Evolutionary conservation across 148 eudicot species (phyloP), one percentile per base, ranked within the genome.

Genomic region (Rhododendron ovatum): DNA sequence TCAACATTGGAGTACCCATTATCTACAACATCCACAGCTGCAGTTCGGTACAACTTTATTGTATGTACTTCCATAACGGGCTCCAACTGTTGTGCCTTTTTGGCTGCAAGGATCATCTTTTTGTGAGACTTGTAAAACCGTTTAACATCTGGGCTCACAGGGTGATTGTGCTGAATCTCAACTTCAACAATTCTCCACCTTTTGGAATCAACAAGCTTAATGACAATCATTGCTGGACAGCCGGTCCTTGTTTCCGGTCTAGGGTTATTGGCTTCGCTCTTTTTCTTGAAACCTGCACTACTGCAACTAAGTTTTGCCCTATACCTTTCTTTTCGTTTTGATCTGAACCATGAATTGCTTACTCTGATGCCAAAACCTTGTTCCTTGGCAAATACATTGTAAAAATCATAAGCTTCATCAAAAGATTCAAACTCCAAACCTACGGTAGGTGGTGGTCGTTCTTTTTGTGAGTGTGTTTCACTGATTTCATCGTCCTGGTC

Each of bases 221-320:
- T 85, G 80, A 89, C 85, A 37, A 87, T 80, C 91, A 89, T 89
- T 67, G 89, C 91, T 43, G 91, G 91, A 85, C 91, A 89, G 51
- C 91, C 91, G 18, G 91, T 89, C 69, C 91, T 85, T 85, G 91
- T 89, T 79, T 89, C 91, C 43, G 91, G 91, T 85, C 91, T 85
- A 24, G 91, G 91, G 81, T 89, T 76, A 78, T 87, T 87, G 47
- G 91, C 89, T 79, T 83, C 86, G 45, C 86, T 89, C 85, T 85
- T 89, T 83, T 87, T 87, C 89, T 89, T 89, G 91, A 89, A 89
- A 71, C 91, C 91, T 33, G 91, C 91, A 83, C 86, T 89, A 63
- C 91, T 89, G 80, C 91, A 89, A 86, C 91, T 89, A 65, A 89
- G 91, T 87, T 89, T 89, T 80, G 91, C 91, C 75, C 91, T 83